Evolutionary conservation across 768 basidiomycete genomes (phyloP).

Genomic region (Terana coerulea): DNA sequence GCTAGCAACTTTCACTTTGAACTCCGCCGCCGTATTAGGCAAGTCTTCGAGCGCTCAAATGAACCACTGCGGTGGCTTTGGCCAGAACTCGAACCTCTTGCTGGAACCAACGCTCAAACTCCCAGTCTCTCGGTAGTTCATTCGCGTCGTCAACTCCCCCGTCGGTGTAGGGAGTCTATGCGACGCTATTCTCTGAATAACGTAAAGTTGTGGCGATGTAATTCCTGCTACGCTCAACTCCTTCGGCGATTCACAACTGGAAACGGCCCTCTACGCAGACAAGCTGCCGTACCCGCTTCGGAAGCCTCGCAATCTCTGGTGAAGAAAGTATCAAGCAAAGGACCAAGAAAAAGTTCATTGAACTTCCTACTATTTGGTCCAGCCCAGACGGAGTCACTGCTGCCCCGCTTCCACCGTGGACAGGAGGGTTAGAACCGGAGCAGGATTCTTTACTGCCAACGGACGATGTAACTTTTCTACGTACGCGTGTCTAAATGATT

Average conservation of each 20-base stretch:
- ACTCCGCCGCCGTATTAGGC: slow-evolving; percentile 8
- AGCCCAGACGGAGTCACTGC: slow-evolving; percentile 42
- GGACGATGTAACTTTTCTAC: not conserved
- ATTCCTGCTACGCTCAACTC: not conserved
- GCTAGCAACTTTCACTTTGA: slow-evolving; percentile 12
- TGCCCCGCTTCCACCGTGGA: slow-evolving; percentile 41
- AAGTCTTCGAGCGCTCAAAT: not conserved
- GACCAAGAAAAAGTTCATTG: slow-evolving; percentile 50
- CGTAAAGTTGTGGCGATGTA: not conserved
- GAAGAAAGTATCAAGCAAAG: not conserved
- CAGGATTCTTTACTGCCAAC: not conserved
- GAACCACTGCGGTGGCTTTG: too few relatives aligned
- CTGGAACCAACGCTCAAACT: too few relatives aligned
- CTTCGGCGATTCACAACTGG: not conserved
- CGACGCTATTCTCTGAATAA: too few relatives aligned
- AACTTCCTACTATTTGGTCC: slow-evolving; percentile 50
- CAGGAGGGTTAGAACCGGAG: slow-evolving; percentile 25
- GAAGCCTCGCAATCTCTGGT: not conserved
- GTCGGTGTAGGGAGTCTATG: too few relatives aligned
- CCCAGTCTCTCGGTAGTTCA: too few relatives aligned
- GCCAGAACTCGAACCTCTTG: too few relatives aligned
- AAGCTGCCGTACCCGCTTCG: not conserved
- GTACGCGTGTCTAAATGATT: not conserved
- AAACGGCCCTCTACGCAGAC: not conserved
- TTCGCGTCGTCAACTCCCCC: too few relatives aligned